Percentiles rank a stretch among this genome's conserved stretches.
Conservation (phyloP, 2,329 filamentous ascomycete genomes). For the Pseudogymnoascus pannorum region DNA sequence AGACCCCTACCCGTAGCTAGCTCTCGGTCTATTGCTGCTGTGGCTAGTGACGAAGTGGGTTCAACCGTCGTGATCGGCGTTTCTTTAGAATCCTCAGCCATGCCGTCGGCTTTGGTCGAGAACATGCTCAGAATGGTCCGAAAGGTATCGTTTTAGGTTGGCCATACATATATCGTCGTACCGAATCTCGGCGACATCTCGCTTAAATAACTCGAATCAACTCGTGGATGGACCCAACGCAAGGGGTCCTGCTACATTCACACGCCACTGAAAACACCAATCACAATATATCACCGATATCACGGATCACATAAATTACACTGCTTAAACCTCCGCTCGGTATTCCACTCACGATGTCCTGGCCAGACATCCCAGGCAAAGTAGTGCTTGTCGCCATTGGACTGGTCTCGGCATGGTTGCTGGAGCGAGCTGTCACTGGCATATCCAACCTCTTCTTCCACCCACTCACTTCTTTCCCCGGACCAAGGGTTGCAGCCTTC, state of each 20-base stretch:
- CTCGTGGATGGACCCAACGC: not conserved
- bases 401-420: not conserved
- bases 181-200: not conserved
- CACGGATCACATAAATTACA: not conserved
- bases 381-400: not conserved
- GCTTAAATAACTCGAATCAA: not conserved
- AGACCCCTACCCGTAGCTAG: constrained; percentile 1
- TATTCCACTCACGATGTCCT: not conserved
- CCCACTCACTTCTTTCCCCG: constrained; percentile 26
- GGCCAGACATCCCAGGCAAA: not conserved
- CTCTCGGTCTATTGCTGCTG: not conserved
- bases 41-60: not conserved
- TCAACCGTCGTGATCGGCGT: not conserved
- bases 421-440: not conserved
- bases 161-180: no score
- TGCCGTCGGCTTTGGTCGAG: not conserved
- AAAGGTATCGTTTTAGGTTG: no score
- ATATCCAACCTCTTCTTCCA: constrained; percentile 21
- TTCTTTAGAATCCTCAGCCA: not conserved
- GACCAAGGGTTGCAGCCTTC: constrained; percentile 25
- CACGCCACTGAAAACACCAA: not conserved
- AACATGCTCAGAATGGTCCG: not conserved
- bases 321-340: not conserved
- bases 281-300: constrained; percentile 6
- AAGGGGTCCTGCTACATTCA: constrained; percentile 15